Conservation (phyloP, 768 basidiomycete species). For the Melanogaster broomeanus region DNA sequence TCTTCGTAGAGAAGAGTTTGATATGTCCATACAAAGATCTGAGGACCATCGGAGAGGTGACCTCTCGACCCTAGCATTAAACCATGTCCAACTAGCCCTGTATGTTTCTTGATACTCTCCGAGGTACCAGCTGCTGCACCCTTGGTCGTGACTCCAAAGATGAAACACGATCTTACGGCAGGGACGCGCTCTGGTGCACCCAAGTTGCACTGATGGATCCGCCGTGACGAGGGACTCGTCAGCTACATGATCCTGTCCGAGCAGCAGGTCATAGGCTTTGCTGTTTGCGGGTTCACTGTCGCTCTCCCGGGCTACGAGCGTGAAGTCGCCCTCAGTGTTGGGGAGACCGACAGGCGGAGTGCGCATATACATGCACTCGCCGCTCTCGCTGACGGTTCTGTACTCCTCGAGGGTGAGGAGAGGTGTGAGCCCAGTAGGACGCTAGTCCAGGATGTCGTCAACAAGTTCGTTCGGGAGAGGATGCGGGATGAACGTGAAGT, state of each 20-base stretch:
- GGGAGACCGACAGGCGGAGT: too few relatives aligned
- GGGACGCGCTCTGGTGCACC: not conserved
- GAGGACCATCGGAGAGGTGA: not conserved
- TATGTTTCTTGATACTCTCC: not conserved
- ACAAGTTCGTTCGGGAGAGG: conserved; percentile 4
- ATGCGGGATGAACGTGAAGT: not conserved
- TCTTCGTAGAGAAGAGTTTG: not conserved
- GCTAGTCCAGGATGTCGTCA: conserved; percentile 6
- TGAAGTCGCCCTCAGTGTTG: not conserved
- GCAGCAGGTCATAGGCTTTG: not conserved
- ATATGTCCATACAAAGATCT: not conserved
- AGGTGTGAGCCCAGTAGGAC: too few relatives aligned
- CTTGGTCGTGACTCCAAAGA: conserved; percentile 1
- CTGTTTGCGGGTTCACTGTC: too few relatives aligned
- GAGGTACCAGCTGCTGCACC: not conserved
- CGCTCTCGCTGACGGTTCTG: not conserved
- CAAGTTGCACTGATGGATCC: too few relatives aligned
- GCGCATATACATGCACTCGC: too few relatives aligned
- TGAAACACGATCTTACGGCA: conserved; percentile 6
- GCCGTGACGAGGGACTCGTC: not conserved
- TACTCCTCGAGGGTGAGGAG: not conserved
- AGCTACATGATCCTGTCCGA: too few relatives aligned
- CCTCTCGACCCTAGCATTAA: not conserved
- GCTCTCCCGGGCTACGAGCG: conserved; percentile 1
- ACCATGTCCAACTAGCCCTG: not conserved